Evolutionary conservation across 352 stramenopile species (phyloP).

Genomic region (Pythium sukuiense): DNA sequence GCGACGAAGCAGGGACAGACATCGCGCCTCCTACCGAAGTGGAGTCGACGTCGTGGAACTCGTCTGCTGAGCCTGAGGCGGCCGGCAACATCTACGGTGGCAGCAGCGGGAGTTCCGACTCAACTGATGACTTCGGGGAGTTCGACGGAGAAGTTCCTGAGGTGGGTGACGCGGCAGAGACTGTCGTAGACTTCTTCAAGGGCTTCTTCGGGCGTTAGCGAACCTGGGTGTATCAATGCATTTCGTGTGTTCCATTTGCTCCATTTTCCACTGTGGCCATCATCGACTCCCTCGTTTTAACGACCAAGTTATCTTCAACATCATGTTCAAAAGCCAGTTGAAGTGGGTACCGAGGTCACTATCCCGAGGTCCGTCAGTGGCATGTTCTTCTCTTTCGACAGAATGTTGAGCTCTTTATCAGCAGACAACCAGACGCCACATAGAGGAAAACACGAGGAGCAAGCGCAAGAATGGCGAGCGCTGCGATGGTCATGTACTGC

Average conservation of each 20-base stretch:
- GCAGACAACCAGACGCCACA: neutral
- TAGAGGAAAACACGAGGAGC: neutral
- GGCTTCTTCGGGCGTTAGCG: constrained; percentile 56
- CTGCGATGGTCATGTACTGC: constrained; percentile 83
- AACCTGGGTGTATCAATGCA: constrained; percentile 30
- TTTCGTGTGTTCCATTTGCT: neutral
- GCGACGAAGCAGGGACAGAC: constrained; percentile 11
- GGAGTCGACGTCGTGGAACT: constrained; percentile 31
- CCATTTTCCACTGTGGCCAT: neutral
- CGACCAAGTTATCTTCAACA: neutral
- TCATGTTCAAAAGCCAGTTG: neutral
- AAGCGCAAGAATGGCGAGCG: constrained; percentile 56
- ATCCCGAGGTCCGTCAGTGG: neutral
- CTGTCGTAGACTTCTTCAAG: constrained; percentile 61
- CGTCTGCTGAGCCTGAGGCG: constrained; percentile 30
- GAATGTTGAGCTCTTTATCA: neutral
- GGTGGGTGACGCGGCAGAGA: constrained; percentile 28
- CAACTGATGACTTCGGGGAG: constrained; percentile 22
- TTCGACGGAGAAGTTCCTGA: constrained; percentile 28
- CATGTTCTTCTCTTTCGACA: constrained; percentile 1
- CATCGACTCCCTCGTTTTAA: neutral
- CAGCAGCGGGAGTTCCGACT: neutral
- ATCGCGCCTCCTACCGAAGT: neutral
- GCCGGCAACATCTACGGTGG: constrained; percentile 47
- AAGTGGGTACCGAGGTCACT: neutral